These are phyloP conservation scores for Saxispiralis lemnorum DNA, from an alignment of 495 filamentous ascomycete genomes.

Conservation along the genomic window DNA sequence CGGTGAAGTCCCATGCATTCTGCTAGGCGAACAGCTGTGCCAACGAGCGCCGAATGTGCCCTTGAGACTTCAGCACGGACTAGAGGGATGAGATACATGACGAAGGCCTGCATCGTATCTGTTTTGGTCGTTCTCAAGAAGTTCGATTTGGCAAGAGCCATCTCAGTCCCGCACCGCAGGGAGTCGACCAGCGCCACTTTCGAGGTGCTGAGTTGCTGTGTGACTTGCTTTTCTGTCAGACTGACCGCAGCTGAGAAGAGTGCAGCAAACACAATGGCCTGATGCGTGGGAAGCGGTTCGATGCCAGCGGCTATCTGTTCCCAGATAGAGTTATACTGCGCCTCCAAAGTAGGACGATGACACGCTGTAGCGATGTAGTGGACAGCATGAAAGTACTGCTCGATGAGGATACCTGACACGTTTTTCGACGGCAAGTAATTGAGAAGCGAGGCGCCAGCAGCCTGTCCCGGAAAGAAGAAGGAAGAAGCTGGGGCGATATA, in stretches of 20 bases:
- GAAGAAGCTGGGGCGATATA: constrained; percentile 35
- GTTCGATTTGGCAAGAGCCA: constrained; percentile 43
- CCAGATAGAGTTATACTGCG: constrained; percentile 45
- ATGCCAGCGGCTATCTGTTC: constrained; percentile 33
- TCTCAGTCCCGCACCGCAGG: constrained; percentile 46
- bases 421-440: constrained; percentile 35
- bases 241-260: constrained; percentile 52
- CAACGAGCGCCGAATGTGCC: constrained; percentile 51
- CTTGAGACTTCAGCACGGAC: constrained; percentile 52
- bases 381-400: constrained; percentile 46
- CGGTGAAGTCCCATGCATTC: constrained; percentile 63
- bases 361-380: constrained; percentile 47
- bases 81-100: constrained; percentile 56
- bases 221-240: constrained; percentile 35
- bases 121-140: constrained; percentile 52
- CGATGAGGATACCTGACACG: constrained; percentile 38
- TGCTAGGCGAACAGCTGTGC: constrained; percentile 51
- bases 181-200: constrained; percentile 37
- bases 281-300: constrained; percentile 43
- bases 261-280: constrained; percentile 48
- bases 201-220: constrained; percentile 30
- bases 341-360: constrained; percentile 47
- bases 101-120: constrained; percentile 55
- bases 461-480: constrained; percentile 45
- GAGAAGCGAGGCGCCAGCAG: constrained; percentile 31